Evolutionary conservation across 495 filamentous ascomycete genomes (phyloP), one percentile per base, ranked within the genome.

Genomic region (Penicillium subrubescens): DNA sequence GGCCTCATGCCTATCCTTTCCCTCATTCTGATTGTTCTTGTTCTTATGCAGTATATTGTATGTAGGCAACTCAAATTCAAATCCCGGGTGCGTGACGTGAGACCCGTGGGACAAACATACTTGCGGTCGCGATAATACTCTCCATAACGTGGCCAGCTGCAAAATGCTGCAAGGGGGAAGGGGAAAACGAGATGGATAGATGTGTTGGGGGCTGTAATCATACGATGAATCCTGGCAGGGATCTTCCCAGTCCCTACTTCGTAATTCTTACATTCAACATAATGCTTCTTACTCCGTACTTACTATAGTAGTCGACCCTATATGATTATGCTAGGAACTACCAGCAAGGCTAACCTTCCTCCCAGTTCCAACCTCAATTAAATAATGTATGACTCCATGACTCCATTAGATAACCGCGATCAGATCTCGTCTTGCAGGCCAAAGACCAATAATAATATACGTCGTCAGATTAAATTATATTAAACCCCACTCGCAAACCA

Each of bases 71-170:
- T 27, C 21, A 27, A 51, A 52, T 31, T 6, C 43, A 3, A 48
- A 34, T 15, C 25, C 14, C 29, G 19, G 23, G 2, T 10, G 8
- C 14, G 23, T 58, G 37, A 58, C 56, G 56, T 48, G 34, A 48
- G 51, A 52, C 58, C 46, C 29, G 46, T 37, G 37, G 19, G 14
- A 31, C 25, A 8, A 41, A 41, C 37, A 41, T 29, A 8, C 25
- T 50, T 50, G 46, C 23, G 43, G 44, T 19, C 44, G 17, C 48
- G 48, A 52, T 31, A 52, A n/a, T 25, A 27, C 48, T 12, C 48
- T 52, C 48, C 25, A 48, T 50, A 67, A 67, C 65, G 65, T 67
- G 65, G 53, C 48, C 48, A 52, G 48, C 23, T 52, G 48, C 48
- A 31, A 44, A 12, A 48, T 3, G 25, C 14, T 58, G 62, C 57